phyloP scores from a whole-genome alignment of 257 asterid genomes.

The Ilex aquifolium region DNA sequence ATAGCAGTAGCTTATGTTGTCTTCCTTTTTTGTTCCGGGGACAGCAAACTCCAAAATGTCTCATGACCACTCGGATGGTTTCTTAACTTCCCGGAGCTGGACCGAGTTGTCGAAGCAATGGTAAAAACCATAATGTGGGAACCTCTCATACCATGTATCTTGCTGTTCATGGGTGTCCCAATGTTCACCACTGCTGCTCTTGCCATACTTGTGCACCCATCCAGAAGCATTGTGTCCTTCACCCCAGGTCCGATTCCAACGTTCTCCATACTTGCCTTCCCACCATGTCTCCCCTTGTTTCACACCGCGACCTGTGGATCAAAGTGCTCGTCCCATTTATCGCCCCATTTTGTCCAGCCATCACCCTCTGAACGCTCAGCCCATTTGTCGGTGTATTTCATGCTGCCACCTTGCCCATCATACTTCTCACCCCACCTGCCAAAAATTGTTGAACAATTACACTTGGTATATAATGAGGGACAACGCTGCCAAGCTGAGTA shows the following conservation, averaged over 20 bases:
- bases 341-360: constrained; percentile 98
- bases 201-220: constrained; percentile 97
- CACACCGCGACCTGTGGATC: constrained; percentile 45
- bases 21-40: background rate
- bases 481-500: too few relatives aligned
- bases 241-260: constrained; percentile 98
- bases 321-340: constrained; percentile 90
- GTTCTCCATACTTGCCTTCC: constrained; percentile 76
- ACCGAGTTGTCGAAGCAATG: constrained; percentile 90
- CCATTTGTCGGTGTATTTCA: constrained; percentile 95
- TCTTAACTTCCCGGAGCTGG: constrained; percentile 61
- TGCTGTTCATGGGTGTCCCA: constrained; percentile 80
- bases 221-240: constrained; percentile 94
- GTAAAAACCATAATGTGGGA: constrained; percentile 83
- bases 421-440: constrained; percentile 94
- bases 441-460: constrained; percentile 2
- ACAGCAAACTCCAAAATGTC: background rate
- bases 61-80: constrained; percentile 67
- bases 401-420: constrained; percentile 86
- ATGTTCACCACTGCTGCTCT: constrained; percentile 96
- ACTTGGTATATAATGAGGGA: too few relatives aligned
- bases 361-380: constrained; percentile 86
- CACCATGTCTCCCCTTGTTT: constrained; percentile 99
- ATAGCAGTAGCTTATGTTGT: background rate
- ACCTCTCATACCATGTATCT: constrained; percentile 91